Evolutionary conservation across 2,329 filamentous ascomycete species (phyloP).

Genomic region (Ilyonectria destructans): DNA sequence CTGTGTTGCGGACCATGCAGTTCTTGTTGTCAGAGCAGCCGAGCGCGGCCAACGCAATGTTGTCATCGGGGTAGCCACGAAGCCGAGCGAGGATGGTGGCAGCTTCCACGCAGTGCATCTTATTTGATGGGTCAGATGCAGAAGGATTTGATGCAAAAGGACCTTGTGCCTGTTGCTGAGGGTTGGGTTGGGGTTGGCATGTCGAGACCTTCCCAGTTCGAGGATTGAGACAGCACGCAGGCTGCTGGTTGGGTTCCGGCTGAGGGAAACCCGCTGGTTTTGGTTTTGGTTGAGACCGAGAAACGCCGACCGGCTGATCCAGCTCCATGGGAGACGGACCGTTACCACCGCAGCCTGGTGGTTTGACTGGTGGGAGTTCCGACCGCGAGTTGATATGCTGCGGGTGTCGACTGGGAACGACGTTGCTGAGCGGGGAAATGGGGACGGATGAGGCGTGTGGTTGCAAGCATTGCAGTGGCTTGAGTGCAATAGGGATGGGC

Average conservation of each 20-base stretch:
- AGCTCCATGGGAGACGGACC: conserved; percentile 9
- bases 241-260: background rate
- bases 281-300: background rate
- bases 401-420: conserved; percentile 7
- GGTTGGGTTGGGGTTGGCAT: background rate
- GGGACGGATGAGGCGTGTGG: conserved; percentile 6
- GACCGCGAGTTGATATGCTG: conserved; percentile 4
- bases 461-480: conserved; percentile 8
- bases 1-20: conserved; percentile 55
- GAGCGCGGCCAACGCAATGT: conserved; percentile 47
- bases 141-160: background rate
- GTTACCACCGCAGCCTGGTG: background rate
- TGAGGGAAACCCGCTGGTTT: background rate
- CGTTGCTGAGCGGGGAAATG: conserved; percentile 21
- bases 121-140: conserved; percentile 29
- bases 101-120: conserved; percentile 49
- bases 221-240: conserved; percentile 8
- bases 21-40: conserved; percentile 48
- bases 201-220: background rate
- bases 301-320: conserved; percentile 9
- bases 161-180: background rate
- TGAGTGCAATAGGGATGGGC: conserved; percentile 4
- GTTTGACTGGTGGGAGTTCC: conserved; percentile 5
- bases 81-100: conserved; percentile 58
- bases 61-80: conserved; percentile 53